Conservation (phyloP, 148 eudicot species). For the Camellia japonica region DNA sequence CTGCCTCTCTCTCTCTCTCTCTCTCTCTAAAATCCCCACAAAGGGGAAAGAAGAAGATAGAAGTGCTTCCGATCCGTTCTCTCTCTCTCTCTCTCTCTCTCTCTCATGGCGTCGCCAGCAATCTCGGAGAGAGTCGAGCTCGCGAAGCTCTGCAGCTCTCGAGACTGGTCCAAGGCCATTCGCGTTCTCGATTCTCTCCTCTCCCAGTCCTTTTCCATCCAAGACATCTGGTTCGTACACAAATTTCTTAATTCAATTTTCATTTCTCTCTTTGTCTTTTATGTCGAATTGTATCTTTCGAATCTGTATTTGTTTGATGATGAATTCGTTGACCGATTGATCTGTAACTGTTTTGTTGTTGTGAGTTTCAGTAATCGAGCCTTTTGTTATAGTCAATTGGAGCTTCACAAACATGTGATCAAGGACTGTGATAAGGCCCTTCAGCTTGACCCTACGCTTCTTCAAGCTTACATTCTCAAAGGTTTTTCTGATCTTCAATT, state of each 20-base stretch:
- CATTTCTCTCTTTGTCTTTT: not conserved
- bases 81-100: conserved; percentile 9
- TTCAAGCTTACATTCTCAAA: conserved; percentile 91
- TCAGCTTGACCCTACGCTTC: conserved; percentile 66
- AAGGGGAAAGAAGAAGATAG: not conserved
- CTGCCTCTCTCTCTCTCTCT: not conserved
- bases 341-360: not conserved
- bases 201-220: conserved; percentile 55
- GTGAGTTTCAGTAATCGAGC: conserved; percentile 79
- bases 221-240: conserved; percentile 71
- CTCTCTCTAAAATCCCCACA: not conserved
- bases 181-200: conserved; percentile 87
- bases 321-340: conserved; percentile 12
- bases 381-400: conserved; percentile 90
- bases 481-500: conserved; percentile 33
- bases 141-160: conserved; percentile 74
- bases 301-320: not conserved
- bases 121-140: conserved; percentile 66
- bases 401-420: conserved; percentile 95
- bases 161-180: conserved; percentile 97
- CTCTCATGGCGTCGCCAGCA: conserved; percentile 51
- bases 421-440: conserved; percentile 95
- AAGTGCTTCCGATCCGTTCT: conserved; percentile 8
- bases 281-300: not conserved
- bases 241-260: not conserved